Base-by-base conservation (phyloP, 352 stramenopile genomes). In the Thalassiosira livingstoniorum region DNA sequence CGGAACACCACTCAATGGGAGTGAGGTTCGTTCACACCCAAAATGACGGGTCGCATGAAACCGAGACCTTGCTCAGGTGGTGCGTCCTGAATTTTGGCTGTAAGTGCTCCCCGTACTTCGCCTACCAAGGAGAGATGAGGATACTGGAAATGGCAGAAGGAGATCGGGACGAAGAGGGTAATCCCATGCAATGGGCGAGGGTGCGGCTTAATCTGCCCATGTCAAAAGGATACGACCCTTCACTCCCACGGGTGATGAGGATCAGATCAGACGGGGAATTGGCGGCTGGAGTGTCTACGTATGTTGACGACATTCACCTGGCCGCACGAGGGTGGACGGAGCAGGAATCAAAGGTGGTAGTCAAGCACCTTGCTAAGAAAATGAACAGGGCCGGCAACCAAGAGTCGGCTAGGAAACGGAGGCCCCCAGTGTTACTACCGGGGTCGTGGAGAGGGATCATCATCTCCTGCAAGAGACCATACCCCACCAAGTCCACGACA, bases 331-430 rank as follows among this genome's bases (percentile, higher is more conserved):
- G 57, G 15, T 47, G 7, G 25, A 64, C 13, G 25, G 13, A 64
- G 57, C 27, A 2, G 21, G 25, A 25, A 15, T 21, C n/a, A 2
- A 10, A 61, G 32, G n/a, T 10, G 15, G 53, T 31, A 10, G 29
- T 2, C 1, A 2, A 61, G 21, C 18, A 21, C 21, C 25, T 64
- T 25, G 31, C 25, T 39, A 43, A 25, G 13, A 31, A 27, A 23
- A 85, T 81, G 71, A 85, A 85, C 27, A 64, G 51, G 7, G 1
- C 34, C 13, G 78, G 63, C 0, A 77, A 85, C 23, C 69, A 74
- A 35, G 69, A n/a, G 1, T 69, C 51, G 4, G 55, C 25, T 10
- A 23, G 78, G 3, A 85, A 85, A 31, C 69, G 58, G 69, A 27
- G 78, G 27, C 78, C 39, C 5, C 62, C 63, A 1, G 69, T 55